phyloP scores from a whole-genome alignment of 2,329 filamentous ascomycete species.

The Phialocephala subalpina region DNA sequence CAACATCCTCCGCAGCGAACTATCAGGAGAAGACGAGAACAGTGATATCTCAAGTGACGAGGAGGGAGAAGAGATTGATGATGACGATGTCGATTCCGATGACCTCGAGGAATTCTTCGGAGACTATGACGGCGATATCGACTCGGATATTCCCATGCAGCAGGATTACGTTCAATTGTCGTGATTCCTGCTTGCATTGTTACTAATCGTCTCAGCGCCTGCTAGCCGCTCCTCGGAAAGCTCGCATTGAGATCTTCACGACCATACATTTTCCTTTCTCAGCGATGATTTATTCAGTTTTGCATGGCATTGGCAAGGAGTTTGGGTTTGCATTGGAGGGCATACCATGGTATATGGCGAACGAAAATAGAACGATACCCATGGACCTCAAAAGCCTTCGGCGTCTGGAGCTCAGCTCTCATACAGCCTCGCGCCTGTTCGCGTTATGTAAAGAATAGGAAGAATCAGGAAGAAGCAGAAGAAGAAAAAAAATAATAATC shows the following conservation, averaged over 20 bases:
- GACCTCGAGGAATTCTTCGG: slow-evolving; percentile 71
- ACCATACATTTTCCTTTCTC: slow-evolving; percentile 1
- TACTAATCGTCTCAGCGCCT: slow-evolving; percentile 9
- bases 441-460: slow-evolving; percentile 2
- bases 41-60: slow-evolving; percentile 83
- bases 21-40: slow-evolving; percentile 58
- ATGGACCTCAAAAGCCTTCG: not conserved
- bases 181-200: slow-evolving; percentile 34
- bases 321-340: not conserved
- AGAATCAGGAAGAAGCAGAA: not conserved
- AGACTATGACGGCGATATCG: slow-evolving; percentile 58
- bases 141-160: slow-evolving; percentile 63
- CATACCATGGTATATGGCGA: not conserved
- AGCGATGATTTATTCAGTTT: slow-evolving; percentile 1
- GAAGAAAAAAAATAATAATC: not conserved
- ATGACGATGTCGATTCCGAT: slow-evolving; percentile 83
- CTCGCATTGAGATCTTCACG: not conserved
- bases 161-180: slow-evolving; percentile 66
- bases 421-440: not conserved
- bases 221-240: slow-evolving; percentile 3
- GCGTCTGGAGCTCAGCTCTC: slow-evolving; percentile 1
- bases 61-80: slow-evolving; percentile 71
- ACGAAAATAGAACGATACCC: slow-evolving; percentile 1
- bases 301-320: slow-evolving; percentile 7
- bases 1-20: slow-evolving; percentile 56